These are phyloP conservation scores for Backusella macrospora DNA, from an alignment of 192 early-diverging fungal genomes.

Conservation along the genomic window DNA sequence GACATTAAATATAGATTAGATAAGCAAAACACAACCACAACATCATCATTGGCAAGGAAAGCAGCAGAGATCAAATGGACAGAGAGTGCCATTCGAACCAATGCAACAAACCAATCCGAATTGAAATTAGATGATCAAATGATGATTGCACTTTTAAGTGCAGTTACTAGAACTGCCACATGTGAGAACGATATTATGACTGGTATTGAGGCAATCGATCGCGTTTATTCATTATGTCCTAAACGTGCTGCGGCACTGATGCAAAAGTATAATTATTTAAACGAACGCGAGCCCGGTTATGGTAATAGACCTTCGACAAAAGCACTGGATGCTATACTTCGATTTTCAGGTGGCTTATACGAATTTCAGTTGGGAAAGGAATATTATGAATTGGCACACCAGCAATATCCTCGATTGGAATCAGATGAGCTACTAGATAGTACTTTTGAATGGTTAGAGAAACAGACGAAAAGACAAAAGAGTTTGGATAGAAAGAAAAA, in stretches of 20 bases:
- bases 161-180: conserved; percentile 5
- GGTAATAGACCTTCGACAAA: neutral
- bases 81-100: neutral
- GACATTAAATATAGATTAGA: neutral
- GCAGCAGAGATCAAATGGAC: neutral
- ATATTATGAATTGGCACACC: neutral
- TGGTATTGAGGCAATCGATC: conserved; percentile 4
- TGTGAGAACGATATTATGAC: conserved; percentile 5
- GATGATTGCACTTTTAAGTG: conserved; percentile 7
- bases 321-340: conserved; percentile 3
- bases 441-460: neutral
- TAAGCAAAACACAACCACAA: neutral
- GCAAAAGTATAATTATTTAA: neutral
- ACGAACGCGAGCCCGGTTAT: neutral
- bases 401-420: conserved; percentile 5
- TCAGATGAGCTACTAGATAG: neutral
- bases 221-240: conserved; percentile 10
- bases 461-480: neutral
- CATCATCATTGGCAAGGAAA: neutral
- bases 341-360: conserved; percentile 13
- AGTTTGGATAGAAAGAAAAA: conserved; percentile 9
- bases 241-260: conserved; percentile 8
- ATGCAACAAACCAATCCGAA: neutral
- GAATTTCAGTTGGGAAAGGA: conserved; percentile 17
- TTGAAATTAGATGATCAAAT: conserved; percentile 10